Evolutionary conservation across 257 asterid genomes (phyloP).

Genomic region (Solanum lignicaule): DNA sequence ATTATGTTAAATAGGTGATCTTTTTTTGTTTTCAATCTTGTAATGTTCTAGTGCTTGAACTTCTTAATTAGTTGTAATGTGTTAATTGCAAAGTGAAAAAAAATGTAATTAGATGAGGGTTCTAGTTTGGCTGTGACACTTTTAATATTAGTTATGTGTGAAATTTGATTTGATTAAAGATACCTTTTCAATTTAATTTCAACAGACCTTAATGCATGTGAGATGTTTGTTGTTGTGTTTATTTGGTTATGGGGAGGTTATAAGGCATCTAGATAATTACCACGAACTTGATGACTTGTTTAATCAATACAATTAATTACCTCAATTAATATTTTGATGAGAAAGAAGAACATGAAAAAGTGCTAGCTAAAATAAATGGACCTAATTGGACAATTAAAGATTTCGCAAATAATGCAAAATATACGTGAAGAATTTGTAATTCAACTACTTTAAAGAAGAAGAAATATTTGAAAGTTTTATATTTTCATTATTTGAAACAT

Average conservation of each 20-base stretch:
- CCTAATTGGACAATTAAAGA: no score
- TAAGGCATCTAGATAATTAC: not conserved
- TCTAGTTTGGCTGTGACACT: not conserved
- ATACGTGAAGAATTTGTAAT: no score
- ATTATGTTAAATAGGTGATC: not conserved
- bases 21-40: not conserved
- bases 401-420: no score
- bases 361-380: not conserved
- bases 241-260: no score
- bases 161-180: no score
- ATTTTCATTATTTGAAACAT: no score
- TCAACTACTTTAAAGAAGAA: no score
- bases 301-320: not conserved
- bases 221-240: not conserved
- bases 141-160: not conserved
- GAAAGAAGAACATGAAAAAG: not conserved
- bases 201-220: not conserved
- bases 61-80: not conserved
- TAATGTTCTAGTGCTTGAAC: not conserved
- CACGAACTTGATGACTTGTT: not conserved
- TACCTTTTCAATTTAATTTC: no score
- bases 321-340: not conserved
- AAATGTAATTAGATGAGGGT: not conserved
- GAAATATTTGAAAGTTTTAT: no score
- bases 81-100: not conserved